Conservation (phyloP, 1,139 yeast species). For the Saccharomyces hybrid region DNA sequence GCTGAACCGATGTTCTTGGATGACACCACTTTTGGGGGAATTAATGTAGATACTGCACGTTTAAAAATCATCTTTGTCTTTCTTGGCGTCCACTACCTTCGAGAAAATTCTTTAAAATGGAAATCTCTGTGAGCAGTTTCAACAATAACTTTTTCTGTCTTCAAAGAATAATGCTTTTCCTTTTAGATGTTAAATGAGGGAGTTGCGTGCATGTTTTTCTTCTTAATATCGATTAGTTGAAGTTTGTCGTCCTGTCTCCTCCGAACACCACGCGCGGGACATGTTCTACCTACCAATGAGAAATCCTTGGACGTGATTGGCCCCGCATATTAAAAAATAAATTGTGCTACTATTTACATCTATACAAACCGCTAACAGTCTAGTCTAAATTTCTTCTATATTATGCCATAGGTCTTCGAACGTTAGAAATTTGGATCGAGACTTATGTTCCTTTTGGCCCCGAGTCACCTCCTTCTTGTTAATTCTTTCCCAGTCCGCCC, state of each 20-base stretch:
- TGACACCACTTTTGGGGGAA: constrained; percentile 98
- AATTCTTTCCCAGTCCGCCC: constrained; percentile 70
- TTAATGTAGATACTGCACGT: constrained; percentile 85
- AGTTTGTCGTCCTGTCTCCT: background rate
- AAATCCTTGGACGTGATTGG: background rate
- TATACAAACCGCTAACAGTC: background rate
- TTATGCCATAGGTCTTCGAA: constrained; percentile 10
- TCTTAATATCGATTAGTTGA: background rate
- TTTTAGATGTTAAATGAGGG: background rate
- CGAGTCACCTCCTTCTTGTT: constrained; percentile 44
- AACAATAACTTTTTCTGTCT: background rate
- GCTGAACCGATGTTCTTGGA: constrained; percentile 91
- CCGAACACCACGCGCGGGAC: background rate
- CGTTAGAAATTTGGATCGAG: constrained; percentile 34
- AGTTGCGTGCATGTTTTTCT: background rate
- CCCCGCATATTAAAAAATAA: background rate
- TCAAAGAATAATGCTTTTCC: background rate
- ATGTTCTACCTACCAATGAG: background rate
- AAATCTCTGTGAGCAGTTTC: background rate
- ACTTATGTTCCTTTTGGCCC: constrained; percentile 45
- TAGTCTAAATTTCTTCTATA: background rate
- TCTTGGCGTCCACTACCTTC: background rate
- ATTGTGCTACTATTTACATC: background rate
- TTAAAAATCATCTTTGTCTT: constrained; percentile 48
- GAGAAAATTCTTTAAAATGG: background rate